Evolutionary conservation across 75 land plant species (phyloP).

Genomic region (Chamaecyparis obtusa): DNA sequence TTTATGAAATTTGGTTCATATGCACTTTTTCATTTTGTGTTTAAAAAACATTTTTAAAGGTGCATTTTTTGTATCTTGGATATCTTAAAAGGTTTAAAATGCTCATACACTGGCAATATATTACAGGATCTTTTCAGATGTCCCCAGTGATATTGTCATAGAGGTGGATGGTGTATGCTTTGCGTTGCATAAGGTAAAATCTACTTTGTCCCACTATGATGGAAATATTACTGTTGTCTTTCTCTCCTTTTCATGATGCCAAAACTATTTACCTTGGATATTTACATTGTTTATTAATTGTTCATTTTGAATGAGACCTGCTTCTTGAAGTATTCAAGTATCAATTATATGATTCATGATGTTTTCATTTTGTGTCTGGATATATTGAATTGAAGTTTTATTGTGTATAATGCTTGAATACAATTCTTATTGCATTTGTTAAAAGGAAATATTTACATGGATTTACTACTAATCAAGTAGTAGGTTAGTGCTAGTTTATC

Average conservation of each 20-base stretch:
- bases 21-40: not conserved
- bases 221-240: not conserved
- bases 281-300: not conserved
- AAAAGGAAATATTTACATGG: not conserved
- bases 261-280: not conserved
- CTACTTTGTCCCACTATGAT: not conserved
- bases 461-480: not conserved
- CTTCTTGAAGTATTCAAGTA: not conserved
- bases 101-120: not conserved
- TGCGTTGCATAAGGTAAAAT: conserved; percentile 75
- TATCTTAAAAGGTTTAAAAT: not conserved
- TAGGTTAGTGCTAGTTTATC: not conserved
- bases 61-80: not conserved
- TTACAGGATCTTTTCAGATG: conserved; percentile 70
- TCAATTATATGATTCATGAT: not conserved
- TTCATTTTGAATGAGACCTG: not conserved
- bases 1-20: not conserved
- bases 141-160: conserved; percentile 86
- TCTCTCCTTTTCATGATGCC: not conserved
- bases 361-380: not conserved
- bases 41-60: not conserved
- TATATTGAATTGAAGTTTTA: not conserved
- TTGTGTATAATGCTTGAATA: not conserved
- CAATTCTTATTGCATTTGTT: not conserved
- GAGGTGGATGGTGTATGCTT: conserved; percentile 71